phyloP scores from a whole-genome alignment of 1,284 basidiomycete species.

The Apiotrichum gracile region DNA sequence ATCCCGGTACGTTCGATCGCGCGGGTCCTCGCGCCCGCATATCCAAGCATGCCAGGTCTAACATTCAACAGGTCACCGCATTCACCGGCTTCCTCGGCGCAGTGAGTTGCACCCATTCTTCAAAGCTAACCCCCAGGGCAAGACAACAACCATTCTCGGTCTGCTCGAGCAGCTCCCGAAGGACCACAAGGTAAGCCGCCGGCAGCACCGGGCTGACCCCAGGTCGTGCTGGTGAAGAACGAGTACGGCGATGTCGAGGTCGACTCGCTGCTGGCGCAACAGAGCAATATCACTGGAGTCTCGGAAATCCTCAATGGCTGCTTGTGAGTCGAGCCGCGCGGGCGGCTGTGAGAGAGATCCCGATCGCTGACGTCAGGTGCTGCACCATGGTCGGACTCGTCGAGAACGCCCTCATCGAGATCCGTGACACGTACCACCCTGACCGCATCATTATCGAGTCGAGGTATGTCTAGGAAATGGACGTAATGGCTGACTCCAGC shows the following conservation, averaged over 20 bases:
- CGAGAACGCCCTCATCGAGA: slow-evolving; percentile 78
- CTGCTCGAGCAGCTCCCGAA: slow-evolving; percentile 69
- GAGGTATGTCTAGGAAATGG: slow-evolving; percentile 58
- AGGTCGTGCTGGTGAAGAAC: slow-evolving; percentile 72
- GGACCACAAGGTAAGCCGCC: slow-evolving; percentile 54
- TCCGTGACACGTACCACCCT: slow-evolving; percentile 73
- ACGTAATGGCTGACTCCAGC: slow-evolving; percentile 41
- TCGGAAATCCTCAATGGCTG: slow-evolving; percentile 89
- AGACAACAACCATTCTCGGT: slow-evolving; percentile 65
- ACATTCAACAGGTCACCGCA: slow-evolving; percentile 56
- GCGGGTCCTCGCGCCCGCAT: no score
- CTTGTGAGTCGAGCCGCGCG: slow-evolving; percentile 55
- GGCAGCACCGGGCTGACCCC: slow-evolving; percentile 23
- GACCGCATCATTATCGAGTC: slow-evolving; percentile 89
- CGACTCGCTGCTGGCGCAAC: slow-evolving; percentile 76
- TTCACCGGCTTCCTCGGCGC: slow-evolving; percentile 66
- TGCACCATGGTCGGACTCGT: slow-evolving; percentile 88
- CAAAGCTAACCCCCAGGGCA: slow-evolving; percentile 36
- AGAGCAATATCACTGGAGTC: slow-evolving; percentile 73
- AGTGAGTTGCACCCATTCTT: slow-evolving; percentile 17
- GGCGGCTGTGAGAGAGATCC: slow-evolving; percentile 5
- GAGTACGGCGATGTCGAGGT: slow-evolving; percentile 53
- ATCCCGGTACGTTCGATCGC: neutral
- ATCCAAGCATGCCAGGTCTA: no score
- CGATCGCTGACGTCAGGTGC: slow-evolving; percentile 54